Evolutionary conservation across 208 protist genomes (phyloP).

Genomic region (Leishmania gerbilli): DNA sequence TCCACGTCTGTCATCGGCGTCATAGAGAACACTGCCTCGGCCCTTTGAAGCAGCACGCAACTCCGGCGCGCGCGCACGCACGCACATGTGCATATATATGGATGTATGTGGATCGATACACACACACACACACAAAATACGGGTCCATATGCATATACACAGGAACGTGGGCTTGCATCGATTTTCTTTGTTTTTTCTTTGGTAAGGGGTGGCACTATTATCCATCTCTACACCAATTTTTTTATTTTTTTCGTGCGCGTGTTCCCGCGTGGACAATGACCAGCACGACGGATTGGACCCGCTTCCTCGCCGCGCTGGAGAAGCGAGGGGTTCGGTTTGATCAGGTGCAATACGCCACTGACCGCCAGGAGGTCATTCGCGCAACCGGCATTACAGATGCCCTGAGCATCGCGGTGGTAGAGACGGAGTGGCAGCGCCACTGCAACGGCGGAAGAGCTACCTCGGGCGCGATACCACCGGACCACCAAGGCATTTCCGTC

Average conservation of each 20-base stretch:
- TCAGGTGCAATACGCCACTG: constrained; percentile 69
- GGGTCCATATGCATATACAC: background rate
- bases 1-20: background rate
- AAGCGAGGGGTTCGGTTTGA: constrained; percentile 69
- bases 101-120: background rate
- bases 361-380: constrained; percentile 64
- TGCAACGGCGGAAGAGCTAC: background rate
- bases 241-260: background rate
- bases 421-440: constrained; percentile 80
- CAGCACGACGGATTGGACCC: constrained; percentile 46
- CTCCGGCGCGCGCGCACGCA: background rate
- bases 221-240: background rate
- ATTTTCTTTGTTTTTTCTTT: background rate
- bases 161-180: background rate
- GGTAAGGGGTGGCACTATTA: background rate
- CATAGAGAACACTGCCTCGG: background rate
- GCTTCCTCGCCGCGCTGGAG: constrained; percentile 72
- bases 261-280: constrained; percentile 1
- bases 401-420: constrained; percentile 75
- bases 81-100: background rate
- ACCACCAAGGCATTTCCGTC: background rate
- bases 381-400: constrained; percentile 78
- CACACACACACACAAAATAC: background rate
- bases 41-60: background rate
- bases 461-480: background rate